Percentiles rank a stretch among this genome's conserved stretches.
Evolutionary conservation across 768 basidiomycete genomes (phyloP).

Genomic region (Rhodotorula kratochvilovae): DNA sequence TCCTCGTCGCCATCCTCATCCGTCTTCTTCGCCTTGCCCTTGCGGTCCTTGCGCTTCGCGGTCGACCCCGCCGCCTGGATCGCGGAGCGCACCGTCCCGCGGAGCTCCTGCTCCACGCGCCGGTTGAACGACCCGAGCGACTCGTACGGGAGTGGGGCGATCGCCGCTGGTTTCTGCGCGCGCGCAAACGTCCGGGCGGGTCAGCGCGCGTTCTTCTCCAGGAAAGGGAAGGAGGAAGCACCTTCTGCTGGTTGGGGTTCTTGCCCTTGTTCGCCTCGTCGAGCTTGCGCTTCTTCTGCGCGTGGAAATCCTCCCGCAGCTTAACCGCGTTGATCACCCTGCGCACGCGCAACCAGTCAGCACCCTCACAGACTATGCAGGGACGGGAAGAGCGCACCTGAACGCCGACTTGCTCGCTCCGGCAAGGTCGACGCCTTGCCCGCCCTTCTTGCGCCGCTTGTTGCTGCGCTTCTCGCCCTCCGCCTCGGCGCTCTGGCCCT

Average conservation of each 20-base stretch:
- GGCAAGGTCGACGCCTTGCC: not conserved
- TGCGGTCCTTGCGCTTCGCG: slow-evolving; percentile 26
- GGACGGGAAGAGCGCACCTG: slow-evolving; percentile 1
- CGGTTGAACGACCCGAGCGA: slow-evolving; percentile 39
- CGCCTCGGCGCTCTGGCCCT: not conserved
- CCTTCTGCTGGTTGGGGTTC: slow-evolving; percentile 17
- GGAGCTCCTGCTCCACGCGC: slow-evolving; percentile 37
- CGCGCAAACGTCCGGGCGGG: no score
- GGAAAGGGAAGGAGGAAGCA: not conserved
- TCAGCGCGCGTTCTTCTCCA: not conserved
- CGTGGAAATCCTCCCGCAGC: slow-evolving; percentile 32
- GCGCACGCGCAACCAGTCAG: not conserved
- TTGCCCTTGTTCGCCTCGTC: slow-evolving; percentile 24
- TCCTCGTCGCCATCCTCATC: slow-evolving; percentile 9
- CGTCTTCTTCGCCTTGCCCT: slow-evolving; percentile 6
- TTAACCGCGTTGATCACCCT: slow-evolving; percentile 34
- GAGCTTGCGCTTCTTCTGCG: slow-evolving; percentile 32
- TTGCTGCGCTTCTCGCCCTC: slow-evolving; percentile 13
- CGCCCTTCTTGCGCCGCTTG: slow-evolving; percentile 28
- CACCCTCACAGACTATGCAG: not conserved
- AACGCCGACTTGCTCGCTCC: slow-evolving; percentile 33
- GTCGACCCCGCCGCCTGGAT: slow-evolving; percentile 25
- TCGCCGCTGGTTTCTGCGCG: slow-evolving; percentile 4
- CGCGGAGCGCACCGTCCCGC: slow-evolving; percentile 20
- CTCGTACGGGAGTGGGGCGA: slow-evolving; percentile 30